phyloP scores from a whole-genome alignment of 306 rosid genomes.

The Quercus wislizeni region DNA sequence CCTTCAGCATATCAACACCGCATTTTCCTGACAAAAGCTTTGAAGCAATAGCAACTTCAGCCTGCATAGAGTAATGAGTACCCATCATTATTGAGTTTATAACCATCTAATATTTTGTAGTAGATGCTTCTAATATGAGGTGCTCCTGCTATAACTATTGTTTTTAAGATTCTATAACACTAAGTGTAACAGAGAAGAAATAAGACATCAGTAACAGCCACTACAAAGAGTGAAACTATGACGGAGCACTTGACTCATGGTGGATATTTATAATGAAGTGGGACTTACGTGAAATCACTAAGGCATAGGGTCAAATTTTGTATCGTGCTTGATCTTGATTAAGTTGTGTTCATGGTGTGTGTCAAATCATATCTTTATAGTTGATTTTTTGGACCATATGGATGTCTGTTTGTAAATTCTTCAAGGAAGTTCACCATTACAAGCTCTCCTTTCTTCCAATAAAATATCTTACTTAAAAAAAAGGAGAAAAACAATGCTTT shows the following conservation, averaged over 20 bases:
- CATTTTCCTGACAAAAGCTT: slow-evolving; percentile 60
- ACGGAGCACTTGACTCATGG: not conserved
- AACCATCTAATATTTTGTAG: not conserved
- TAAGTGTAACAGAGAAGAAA: not conserved
- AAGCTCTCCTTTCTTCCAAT: too few species aligned
- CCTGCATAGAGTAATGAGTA: slow-evolving; percentile 46
- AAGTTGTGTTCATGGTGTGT: not conserved
- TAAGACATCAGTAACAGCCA: not conserved
- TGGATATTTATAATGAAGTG: not conserved
- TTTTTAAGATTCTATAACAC: not conserved
- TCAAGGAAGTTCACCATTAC: too few species aligned
- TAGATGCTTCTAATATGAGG: not conserved
- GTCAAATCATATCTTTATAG: not conserved
- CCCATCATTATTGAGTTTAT: not conserved
- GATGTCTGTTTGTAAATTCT: too few species aligned
- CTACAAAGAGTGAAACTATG: not conserved
- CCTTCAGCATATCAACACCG: slow-evolving; percentile 66
- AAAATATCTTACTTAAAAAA: too few species aligned
- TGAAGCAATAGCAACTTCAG: slow-evolving; percentile 66
- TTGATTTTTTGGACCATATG: too few species aligned
- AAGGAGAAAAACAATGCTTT: too few species aligned
- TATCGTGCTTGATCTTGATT: not conserved
- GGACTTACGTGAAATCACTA: not conserved
- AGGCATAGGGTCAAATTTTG: not conserved
- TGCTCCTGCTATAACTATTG: not conserved